phyloP scores from a whole-genome alignment of 225 moss, liverwort and hornwort genomes.

The Neckera pumila region DNA sequence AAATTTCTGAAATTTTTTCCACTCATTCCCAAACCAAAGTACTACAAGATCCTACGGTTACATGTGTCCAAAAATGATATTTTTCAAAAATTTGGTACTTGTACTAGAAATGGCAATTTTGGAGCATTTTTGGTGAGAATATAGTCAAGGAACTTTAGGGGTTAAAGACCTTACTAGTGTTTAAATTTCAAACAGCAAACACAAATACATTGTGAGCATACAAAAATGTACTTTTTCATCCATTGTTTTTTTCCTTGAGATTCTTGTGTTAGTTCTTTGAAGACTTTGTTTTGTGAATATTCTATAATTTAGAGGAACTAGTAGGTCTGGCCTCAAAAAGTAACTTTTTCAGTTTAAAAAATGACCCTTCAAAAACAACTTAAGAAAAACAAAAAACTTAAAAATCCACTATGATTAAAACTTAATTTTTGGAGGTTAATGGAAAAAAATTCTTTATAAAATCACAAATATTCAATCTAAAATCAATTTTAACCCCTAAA shows the following conservation, averaged over 20 bases:
- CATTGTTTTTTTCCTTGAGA: accelerated
- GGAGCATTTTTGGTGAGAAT: too few species aligned
- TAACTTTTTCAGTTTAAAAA: neutral
- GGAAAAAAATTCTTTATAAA: too few species aligned
- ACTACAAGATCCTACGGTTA: too few species aligned
- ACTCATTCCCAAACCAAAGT: too few species aligned
- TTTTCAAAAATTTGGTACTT: too few species aligned
- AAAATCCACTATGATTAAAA: neutral
- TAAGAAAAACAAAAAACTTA: neutral
- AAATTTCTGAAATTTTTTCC: too few species aligned
- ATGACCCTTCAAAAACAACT: neutral
- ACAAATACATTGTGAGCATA: accelerated
- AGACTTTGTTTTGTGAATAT: neutral
- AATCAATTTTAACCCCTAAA: too few species aligned
- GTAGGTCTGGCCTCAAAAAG: accelerated
- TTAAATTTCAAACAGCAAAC: neutral
- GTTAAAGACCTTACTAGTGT: too few species aligned
- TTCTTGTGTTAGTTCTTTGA: neutral
- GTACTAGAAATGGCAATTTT: too few species aligned
- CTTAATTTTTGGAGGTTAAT: too few species aligned
- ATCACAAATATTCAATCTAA: neutral
- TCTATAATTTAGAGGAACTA: accelerated
- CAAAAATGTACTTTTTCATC: neutral
- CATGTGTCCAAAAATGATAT: too few species aligned
- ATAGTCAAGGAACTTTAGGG: too few species aligned